Evolutionary conservation across 148 eudicot species (phyloP), one percentile per base, ranked within the genome.

Genomic region (Beta vulgaris): DNA sequence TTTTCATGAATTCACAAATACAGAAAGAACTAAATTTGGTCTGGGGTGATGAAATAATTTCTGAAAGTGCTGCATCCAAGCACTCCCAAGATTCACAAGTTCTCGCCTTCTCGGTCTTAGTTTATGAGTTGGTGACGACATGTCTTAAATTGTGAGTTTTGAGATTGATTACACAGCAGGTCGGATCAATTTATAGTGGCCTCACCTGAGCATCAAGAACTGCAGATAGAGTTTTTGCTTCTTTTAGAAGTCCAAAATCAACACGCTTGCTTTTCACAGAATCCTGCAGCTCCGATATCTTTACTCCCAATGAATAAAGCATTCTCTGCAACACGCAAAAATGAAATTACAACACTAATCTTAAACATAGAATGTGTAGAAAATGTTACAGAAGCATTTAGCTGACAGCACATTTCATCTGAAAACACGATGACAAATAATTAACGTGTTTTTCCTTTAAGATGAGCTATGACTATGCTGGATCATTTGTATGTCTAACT

Each of bases 161-260:
- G 13, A 25, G 3, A 11, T 25, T 25, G 18, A n/a, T 29, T 19
- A 18, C 35, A 49, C 32, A 65, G n/a, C 32, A 76, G 72, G n/a
- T 26, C 19, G 14, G 26, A 63, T 71, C 25, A 51, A 32, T 36
- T 49, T 57, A 58, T 40, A 63, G 54, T 21, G 26, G 62, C 55
- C 88, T 87, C 81, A 93, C 96, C 59, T 93, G 96, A 75, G 83
- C 77, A 49, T 89, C 91, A 63, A 89, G 82, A 73, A 91, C 70
- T 2, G 86, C 72, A 46, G 85, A 81, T 39, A 86, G 70, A 71
- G 85, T 62, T 79, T 85, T 78, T 43, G 67, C 69, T 79, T 84
- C 68, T 76, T 69, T 79, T 72, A 89, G 58, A 8, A 73, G 48
- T 32, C 59, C 86, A 79, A 87, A 77, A 82, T 91, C 98, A 43